Conservation (phyloP, 1,284 basidiomycete species). For the Entoloma clypeatum region DNA sequence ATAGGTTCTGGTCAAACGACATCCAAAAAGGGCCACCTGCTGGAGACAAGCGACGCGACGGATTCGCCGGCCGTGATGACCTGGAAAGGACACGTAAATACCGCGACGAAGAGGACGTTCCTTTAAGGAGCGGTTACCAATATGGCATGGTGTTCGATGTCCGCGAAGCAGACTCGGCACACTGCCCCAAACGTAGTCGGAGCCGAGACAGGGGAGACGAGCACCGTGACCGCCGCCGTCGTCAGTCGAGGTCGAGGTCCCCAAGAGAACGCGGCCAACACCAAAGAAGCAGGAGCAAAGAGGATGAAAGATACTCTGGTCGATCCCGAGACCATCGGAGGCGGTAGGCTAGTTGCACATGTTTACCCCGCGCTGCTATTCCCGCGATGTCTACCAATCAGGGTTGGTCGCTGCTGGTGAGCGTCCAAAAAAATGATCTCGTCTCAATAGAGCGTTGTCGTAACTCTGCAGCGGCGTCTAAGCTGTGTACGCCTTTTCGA, state of each 20-base stretch:
- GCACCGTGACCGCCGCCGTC: slow-evolving; percentile 24
- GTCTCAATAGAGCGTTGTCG: too few relatives aligned
- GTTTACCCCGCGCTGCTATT: slow-evolving; percentile 9
- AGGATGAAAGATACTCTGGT: slow-evolving; percentile 13
- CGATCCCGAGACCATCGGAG: slow-evolving; percentile 10
- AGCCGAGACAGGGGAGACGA: slow-evolving; percentile 31
- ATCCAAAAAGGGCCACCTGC: slow-evolving; percentile 50
- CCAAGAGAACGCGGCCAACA: slow-evolving; percentile 21
- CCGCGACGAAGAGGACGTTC: slow-evolving; percentile 43
- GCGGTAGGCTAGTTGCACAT: slow-evolving; percentile 13
- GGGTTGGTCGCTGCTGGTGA: too few relatives aligned
- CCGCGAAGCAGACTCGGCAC: slow-evolving; percentile 23
- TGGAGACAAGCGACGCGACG: slow-evolving; percentile 32
- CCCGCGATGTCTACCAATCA: too few relatives aligned
- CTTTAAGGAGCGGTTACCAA: slow-evolving; percentile 26
- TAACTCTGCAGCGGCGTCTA: too few relatives aligned
- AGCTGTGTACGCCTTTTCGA: too few relatives aligned
- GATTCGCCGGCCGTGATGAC: slow-evolving; percentile 69
- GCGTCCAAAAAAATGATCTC: too few relatives aligned
- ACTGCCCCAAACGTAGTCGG: slow-evolving; percentile 34
- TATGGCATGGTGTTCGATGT: slow-evolving; percentile 82
- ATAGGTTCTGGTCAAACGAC: slow-evolving; percentile 73
- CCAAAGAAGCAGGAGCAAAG: slow-evolving; percentile 24
- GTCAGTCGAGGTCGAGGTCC: slow-evolving; percentile 30
- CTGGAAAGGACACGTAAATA: slow-evolving; percentile 68